Percentiles rank a stretch among this genome's conserved stretches.
These are phyloP conservation scores for Calvatia gigantea DNA, from an alignment of 768 basidiomycete species.

Conservation along the genomic window DNA sequence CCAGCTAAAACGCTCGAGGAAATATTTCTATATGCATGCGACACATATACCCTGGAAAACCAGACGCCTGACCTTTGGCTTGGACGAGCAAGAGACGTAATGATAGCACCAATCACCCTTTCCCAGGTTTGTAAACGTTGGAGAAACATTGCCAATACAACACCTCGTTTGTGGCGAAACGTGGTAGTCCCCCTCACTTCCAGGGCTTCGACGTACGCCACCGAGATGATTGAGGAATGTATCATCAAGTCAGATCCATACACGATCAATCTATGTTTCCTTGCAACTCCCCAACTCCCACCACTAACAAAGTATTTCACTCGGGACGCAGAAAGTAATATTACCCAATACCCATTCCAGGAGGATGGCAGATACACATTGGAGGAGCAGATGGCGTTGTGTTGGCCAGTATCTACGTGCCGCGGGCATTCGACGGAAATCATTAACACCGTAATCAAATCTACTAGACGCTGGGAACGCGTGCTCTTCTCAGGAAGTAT, in stretches of 20 bases:
- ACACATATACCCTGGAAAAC: background rate
- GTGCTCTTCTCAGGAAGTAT: background rate
- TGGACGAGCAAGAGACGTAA: background rate
- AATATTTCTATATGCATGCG: background rate
- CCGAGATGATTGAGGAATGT: background rate
- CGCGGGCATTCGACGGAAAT: background rate
- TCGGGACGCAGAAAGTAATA: background rate
- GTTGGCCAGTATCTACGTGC: background rate
- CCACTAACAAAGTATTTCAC: background rate
- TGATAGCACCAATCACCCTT: background rate
- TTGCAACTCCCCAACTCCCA: background rate
- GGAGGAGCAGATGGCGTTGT: background rate
- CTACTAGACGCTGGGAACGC: background rate
- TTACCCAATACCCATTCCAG: background rate
- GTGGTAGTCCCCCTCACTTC: background rate
- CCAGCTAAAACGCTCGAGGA: background rate
- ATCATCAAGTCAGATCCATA: background rate
- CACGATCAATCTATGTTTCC: background rate
- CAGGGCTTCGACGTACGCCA: background rate
- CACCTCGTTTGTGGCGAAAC: background rate
- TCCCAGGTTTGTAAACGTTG: background rate
- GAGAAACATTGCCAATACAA: slow-evolving; percentile 1
- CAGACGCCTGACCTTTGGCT: background rate
- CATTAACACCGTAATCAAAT: background rate
- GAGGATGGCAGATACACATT: background rate